phyloP scores from a whole-genome alignment of 2,329 filamentous ascomycete genomes.

The Trichoderma arundinaceum region DNA sequence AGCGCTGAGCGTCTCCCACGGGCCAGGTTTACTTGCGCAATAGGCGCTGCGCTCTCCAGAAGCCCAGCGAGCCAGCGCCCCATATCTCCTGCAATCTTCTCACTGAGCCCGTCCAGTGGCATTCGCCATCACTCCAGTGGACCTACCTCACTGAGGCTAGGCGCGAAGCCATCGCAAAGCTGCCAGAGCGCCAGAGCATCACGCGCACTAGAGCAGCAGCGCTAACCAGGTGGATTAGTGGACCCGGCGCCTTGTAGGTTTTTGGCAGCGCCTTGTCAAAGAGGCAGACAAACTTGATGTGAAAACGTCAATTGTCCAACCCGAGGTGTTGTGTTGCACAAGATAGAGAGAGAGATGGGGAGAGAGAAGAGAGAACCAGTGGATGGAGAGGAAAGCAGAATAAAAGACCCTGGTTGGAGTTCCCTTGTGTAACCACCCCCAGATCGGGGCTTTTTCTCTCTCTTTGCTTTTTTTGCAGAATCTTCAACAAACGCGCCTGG shows the following conservation, averaged over 20 bases:
- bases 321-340: background rate
- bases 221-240: constrained; percentile 26
- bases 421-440: background rate
- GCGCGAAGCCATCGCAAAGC: constrained; percentile 17
- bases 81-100: constrained; percentile 4
- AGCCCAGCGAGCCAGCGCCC: background rate
- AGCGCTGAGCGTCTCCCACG: constrained; percentile 1
- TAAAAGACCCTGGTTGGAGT: background rate
- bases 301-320: background rate
- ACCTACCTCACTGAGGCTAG: constrained; percentile 28
- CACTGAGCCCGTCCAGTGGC: constrained; percentile 15
- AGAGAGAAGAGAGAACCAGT: background rate
- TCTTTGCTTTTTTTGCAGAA: constrained; percentile 10
- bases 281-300: background rate
- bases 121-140: constrained; percentile 20
- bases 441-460: background rate
- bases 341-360: background rate
- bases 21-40: background rate
- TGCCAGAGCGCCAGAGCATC: constrained; percentile 27
- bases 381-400: background rate
- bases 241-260: constrained; percentile 24
- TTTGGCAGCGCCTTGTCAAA: background rate
- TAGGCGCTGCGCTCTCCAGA: constrained; percentile 6
- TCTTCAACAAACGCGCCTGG: constrained; percentile 16
- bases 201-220: constrained; percentile 27